Evolutionary conservation across 345 rosid genomes (phyloP).

Genomic region (Euphorbia tirucalli): DNA sequence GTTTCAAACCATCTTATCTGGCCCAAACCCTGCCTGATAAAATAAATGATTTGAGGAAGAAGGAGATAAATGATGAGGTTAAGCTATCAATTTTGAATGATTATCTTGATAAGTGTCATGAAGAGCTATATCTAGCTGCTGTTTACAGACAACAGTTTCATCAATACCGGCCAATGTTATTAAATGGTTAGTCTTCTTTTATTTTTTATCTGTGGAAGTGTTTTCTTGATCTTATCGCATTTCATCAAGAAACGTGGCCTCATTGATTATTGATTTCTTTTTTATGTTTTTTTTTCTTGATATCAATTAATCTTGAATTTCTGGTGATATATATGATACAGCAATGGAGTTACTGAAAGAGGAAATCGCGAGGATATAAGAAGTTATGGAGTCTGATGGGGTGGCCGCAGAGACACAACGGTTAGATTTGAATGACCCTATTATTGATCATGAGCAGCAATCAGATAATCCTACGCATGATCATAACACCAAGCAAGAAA

Average conservation of each 20-base stretch:
- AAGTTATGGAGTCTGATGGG: slow-evolving; percentile 1
- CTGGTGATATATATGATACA: neutral
- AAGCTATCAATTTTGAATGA: slow-evolving; percentile 20
- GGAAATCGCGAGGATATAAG: slow-evolving; percentile 18
- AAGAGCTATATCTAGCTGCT: slow-evolving; percentile 15
- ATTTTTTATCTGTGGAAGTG: neutral
- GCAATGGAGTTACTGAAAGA: slow-evolving; percentile 27
- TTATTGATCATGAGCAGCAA: neutral
- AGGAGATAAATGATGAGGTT: slow-evolving; percentile 15
- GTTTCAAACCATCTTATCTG: slow-evolving; percentile 14
- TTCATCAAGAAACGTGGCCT: neutral
- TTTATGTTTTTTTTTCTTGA: neutral
- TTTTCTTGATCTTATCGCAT: neutral
- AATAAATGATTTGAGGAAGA: slow-evolving; percentile 19
- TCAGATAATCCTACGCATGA: neutral
- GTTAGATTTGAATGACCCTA: slow-evolving; percentile 5
- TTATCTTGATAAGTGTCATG: slow-evolving; percentile 22
- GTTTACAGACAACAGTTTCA: slow-evolving; percentile 15
- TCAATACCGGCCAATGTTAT: slow-evolving; percentile 21
- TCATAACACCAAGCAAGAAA: neutral
- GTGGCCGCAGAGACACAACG: neutral
- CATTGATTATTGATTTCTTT: neutral
- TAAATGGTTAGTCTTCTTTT: slow-evolving; percentile 21
- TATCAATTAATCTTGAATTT: neutral
- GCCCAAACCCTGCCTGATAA: slow-evolving; percentile 2